A percentile compares a stretch with the other conserved stretches of the same genome.
These are phyloP conservation scores for Terana coerulea DNA, from an alignment of 768 basidiomycete species.

Conservation along the genomic window DNA sequence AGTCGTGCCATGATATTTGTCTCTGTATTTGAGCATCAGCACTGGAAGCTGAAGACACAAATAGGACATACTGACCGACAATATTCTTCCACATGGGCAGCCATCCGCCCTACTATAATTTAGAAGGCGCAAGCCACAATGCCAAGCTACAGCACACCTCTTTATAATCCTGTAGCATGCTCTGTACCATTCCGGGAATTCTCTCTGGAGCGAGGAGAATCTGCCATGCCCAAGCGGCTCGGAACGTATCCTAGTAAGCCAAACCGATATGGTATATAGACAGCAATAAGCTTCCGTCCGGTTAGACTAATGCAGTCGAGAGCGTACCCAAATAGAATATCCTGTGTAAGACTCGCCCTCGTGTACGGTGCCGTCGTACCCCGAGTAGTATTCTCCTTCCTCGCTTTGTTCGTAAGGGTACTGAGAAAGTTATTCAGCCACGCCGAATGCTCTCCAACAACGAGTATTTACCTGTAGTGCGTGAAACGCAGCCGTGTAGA, in stretches of 20 bases:
- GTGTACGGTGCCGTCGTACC: conserved; percentile 65
- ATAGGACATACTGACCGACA: conserved; percentile 39
- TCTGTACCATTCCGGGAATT: conserved; percentile 69
- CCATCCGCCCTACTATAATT: conserved; percentile 69
- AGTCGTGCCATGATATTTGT: conserved; percentile 74
- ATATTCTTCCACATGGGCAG: conserved; percentile 92
- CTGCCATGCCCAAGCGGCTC: conserved; percentile 77
- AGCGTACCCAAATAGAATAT: conserved; percentile 72
- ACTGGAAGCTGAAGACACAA: not conserved
- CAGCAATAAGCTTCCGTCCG: no score
- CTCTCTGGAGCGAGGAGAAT: conserved; percentile 75
- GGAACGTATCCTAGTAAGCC: conserved; percentile 79
- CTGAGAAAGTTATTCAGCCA: not conserved
- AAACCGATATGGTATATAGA: no score
- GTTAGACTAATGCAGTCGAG: no score
- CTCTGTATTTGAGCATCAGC: conserved; percentile 32
- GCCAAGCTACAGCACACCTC: conserved; percentile 41
- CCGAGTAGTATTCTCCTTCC: conserved; percentile 67
- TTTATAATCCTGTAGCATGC: conserved; percentile 76
- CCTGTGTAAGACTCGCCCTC: conserved; percentile 71
- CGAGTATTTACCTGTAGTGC: conserved; percentile 45
- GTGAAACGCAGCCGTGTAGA: conserved; percentile 63
- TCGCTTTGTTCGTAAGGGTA: conserved; percentile 43
- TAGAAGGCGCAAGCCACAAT: not conserved
- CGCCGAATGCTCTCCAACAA: no score